Base-by-base conservation (phyloP, 306 rosid species). In the Sechiopsis laciniata region DNA sequence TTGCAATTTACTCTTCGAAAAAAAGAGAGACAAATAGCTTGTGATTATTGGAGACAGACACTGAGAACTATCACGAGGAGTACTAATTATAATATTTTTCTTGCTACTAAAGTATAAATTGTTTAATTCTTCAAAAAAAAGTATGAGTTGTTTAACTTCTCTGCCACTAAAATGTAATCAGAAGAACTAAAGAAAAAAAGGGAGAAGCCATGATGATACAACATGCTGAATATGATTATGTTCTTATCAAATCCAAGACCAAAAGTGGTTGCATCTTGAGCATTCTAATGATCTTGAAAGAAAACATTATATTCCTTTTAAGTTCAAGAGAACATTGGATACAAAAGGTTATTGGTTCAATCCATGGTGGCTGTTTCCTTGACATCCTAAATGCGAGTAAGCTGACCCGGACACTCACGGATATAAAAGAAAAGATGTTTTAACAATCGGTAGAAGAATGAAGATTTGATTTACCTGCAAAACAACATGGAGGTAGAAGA, bases 401-500 rank as follows among this genome's bases (percentile, higher is more conserved):
- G 5, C 40, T 35, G 40, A 4, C 40, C 40, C 40, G 5, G 4
- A 35, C 40, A 35, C 40, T 35, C 40, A 35, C 40, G 40, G 40
- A 35, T 35, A 35, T 35, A 35, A 35, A 35, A 35, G 6, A 35
- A 35, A 35, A 26, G 32, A 26, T 3, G 32, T 26, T 26, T 26
- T 26, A 26, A 26, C 48, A 8, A 42, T 6, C 10, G 9, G 2
- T 42, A 37, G 8, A 6, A 20, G 19, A 12, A 21, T 40, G 11
- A 73, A 35, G 12, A 72, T 75, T 26, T 72, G 26, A 35, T 51
- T 82, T 78, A 88, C 98, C 97, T 94, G 98, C 40, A 90, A 82
- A 81, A 74, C 64, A 75, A 87, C 83, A 84, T 94, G 98, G 59
- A 90, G 83, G 78, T 89, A 90, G 92, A 88, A 94, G 81, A 88